Evolutionary conservation across 2,329 filamentous ascomycete genomes (phyloP).

Genomic region (Paramyrothecium sp.): DNA sequence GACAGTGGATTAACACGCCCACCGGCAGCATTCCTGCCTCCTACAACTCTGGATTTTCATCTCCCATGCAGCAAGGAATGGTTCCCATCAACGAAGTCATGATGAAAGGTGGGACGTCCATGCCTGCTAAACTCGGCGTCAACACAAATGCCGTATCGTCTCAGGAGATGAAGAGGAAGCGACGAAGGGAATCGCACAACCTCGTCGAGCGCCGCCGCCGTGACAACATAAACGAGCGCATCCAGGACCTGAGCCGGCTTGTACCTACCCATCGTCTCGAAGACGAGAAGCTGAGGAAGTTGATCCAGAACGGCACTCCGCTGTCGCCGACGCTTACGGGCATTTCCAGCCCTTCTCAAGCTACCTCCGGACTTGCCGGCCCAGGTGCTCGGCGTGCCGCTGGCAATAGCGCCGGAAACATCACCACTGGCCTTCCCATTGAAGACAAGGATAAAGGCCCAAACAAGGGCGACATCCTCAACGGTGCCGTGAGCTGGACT

Average conservation of each 20-base stretch:
- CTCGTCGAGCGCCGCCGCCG: constrained; percentile 90
- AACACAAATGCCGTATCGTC: constrained; percentile 60
- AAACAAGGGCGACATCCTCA: constrained; percentile 98
- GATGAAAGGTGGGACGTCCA: constrained; percentile 81
- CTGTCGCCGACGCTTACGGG: constrained; percentile 79
- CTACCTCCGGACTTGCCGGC: constrained; percentile 84
- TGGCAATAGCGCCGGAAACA: constrained; percentile 69
- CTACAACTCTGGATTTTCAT: constrained; percentile 85
- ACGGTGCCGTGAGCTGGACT: constrained; percentile 95
- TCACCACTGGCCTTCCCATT: constrained; percentile 86
- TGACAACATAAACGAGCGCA: constrained; percentile 98
- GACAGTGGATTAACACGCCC: constrained; percentile 86
- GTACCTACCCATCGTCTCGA: constrained; percentile 91
- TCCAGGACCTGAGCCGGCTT: constrained; percentile 91
- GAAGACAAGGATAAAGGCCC: constrained; percentile 99
- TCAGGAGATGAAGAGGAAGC: constrained; percentile 90
- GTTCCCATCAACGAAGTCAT: constrained; percentile 87
- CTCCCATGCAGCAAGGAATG: constrained; percentile 68
- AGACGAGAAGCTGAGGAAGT: constrained; percentile 95
- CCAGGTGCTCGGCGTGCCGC: constrained; percentile 79
- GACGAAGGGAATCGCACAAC: constrained; percentile 92
- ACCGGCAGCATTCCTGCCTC: constrained; percentile 77
- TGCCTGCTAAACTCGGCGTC: constrained; percentile 80
- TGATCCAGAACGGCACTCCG: constrained; percentile 88
- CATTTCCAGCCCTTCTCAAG: constrained; percentile 66